Base-by-base conservation (phyloP, 208 protist species). In the Herpetomonas muscarum region DNA sequence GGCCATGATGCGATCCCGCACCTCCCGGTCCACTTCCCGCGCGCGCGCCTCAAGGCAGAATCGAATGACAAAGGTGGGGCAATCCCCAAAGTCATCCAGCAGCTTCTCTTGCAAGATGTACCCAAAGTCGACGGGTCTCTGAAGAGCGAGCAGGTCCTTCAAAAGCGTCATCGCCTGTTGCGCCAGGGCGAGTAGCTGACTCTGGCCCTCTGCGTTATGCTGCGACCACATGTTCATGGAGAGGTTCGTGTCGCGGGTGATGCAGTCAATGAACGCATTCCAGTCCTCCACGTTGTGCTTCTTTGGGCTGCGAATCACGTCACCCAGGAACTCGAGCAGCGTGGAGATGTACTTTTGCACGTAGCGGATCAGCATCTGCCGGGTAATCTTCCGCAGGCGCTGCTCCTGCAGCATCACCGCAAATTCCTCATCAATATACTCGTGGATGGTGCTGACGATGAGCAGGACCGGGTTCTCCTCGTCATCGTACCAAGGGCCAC, bases 371-470 rank as follows among this genome's bases (percentile, higher is more conserved):
- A 94, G 57, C 84, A 94, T 90, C 50, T 87, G 69, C 28, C 72
- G 70, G 13, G 74, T 76, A 15, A 77, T 48, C 67, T 87, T 82
- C 19, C 77, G 75, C 17, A 69, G 63, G 25, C 78, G 76, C 31
- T 77, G 59, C 28, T 90, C 85, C 37, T 73, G 82, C 25, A 94
- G 60, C 66, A 85, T 84, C 10, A 53, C 74, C n/a, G 49, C 60
- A 41, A 94, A 92, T 66, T 94, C 83, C 56, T 92, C 85, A 17
- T 89, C 85, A 45, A 92, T 83, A 74, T 83, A 94, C 30, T 94
- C 88, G 26, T 65, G 58, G 58, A 83, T 70, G 0, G 88, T 94
- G 45, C 84, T 75, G 46, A 90, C 49, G 64, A 94, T 88, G n/a
- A 92, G 74, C 62, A 79, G 75, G 13, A 80, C 64, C n/a, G 88